phyloP scores from a whole-genome alignment of 148 eudicot species.

The Bassia scoparia region DNA sequence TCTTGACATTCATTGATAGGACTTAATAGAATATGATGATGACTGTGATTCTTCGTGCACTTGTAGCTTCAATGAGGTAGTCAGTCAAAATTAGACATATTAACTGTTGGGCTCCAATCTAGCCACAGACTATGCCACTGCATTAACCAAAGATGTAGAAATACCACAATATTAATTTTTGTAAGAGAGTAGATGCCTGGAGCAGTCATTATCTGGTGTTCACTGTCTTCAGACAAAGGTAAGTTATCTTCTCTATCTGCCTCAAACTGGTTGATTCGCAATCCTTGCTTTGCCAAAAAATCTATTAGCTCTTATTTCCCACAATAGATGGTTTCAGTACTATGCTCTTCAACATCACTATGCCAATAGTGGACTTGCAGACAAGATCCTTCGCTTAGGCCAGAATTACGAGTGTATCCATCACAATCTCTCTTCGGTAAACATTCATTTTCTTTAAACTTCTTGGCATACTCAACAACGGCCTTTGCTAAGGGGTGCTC shows the following conservation, averaged over 20 bases:
- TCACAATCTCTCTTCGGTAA: too few relatives aligned
- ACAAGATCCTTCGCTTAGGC: conserved; percentile 65
- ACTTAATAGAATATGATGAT: too few relatives aligned
- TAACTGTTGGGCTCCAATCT: too few relatives aligned
- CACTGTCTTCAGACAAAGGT: too few relatives aligned
- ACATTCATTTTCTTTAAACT: conserved; percentile 62
- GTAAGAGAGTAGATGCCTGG: too few relatives aligned
- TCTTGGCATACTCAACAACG: conserved; percentile 76
- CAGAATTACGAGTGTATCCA: too few relatives aligned
- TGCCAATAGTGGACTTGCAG: conserved; percentile 72
- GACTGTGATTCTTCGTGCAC: conserved; percentile 69
- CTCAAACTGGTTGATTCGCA: conserved; percentile 44
- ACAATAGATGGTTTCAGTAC: conserved; percentile 59
- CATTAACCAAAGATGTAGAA: too few relatives aligned
- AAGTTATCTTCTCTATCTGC: too few relatives aligned
- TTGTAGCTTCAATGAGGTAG: conserved; percentile 78
- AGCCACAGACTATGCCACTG: too few relatives aligned
- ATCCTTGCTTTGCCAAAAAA: conserved; percentile 45
- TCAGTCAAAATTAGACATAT: too few relatives aligned
- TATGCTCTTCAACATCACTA: conserved; percentile 69
- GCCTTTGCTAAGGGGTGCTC: conserved; percentile 97
- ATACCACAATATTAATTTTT: too few relatives aligned
- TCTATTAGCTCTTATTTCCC: conserved; percentile 84
- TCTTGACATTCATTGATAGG: conserved; percentile 72
- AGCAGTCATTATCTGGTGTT: too few relatives aligned